Evolutionary conservation across 2,329 filamentous ascomycete genomes (phyloP), one percentile per base, ranked within the genome.

Genomic region (Diaporthe sp.): DNA sequence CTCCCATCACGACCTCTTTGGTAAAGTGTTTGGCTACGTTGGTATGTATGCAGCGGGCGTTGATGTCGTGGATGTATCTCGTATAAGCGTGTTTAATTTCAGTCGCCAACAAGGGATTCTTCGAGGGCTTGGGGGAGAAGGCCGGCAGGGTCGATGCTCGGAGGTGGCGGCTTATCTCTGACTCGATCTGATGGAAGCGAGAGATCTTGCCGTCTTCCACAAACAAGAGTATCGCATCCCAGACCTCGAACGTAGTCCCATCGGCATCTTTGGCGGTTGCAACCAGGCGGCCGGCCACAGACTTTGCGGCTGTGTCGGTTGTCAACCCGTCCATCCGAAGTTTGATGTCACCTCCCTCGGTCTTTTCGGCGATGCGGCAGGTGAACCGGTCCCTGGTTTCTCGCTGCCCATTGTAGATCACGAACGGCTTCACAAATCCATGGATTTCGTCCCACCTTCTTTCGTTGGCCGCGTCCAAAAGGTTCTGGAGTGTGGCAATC

Each of bases 1-100:
- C 8, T 4, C 5, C 13, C 8, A 6, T 20, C 8, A 22, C 7
- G 6, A 10, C 2, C 20, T 22, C 20, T 1, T 49, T 2, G 2
- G 2, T 8, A 4, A 49, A 49, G 44, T 49, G 44, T 3, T 49
- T 7, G 17, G 44, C 20, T 49, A 49, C 44, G 20, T 17, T 49
- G 44, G 17, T 22, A 9, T 49, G 44, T 22, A 49, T 22, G 44
- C 44, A 22, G 44, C 44, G 44, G 17, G 17, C 17, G 44, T 49
- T 49, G 44, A 49, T 8, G 44, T 49, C 44, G 20, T 49, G 0
- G 5, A 22, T 22, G 20, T 49, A 49, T 49, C 20, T 49, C 44
- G 9, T 22, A 22, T 49, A 49, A 49, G 44, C 44, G 2, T 22
- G 7, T 17, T 9, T 22, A 7, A 49, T 6, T 22, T 49, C 44